These are phyloP conservation scores for Geranium brycei DNA, from an alignment of 345 rosid species.

Conservation along the genomic window DNA sequence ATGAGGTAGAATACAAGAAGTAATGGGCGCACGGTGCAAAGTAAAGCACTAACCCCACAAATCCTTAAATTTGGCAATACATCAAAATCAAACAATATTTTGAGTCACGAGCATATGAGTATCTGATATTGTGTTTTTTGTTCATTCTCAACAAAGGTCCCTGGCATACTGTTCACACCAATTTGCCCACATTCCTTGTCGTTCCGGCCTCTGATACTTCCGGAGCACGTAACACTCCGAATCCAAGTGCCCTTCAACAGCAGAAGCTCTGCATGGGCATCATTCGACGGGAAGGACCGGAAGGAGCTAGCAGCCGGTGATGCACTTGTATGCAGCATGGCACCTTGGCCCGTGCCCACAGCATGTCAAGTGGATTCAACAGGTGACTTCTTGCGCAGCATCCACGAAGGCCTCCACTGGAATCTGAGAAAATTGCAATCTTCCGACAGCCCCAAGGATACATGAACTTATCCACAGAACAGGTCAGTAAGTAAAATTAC, in stretches of 20 bases:
- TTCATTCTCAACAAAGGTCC: slow-evolving; percentile 41
- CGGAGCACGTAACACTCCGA: slow-evolving; percentile 81
- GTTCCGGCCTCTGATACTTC: slow-evolving; percentile 89
- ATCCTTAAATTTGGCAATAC: not conserved
- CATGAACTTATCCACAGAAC: slow-evolving; percentile 1
- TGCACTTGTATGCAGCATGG: slow-evolving; percentile 93
- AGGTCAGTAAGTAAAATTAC: not conserved
- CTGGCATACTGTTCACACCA: slow-evolving; percentile 91
- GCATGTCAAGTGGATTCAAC: slow-evolving; percentile 87
- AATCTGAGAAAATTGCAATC: slow-evolving; percentile 75
- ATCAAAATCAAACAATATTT: no score
- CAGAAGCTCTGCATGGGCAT: slow-evolving; percentile 86
- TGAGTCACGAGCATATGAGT: not conserved
- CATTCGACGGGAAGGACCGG: slow-evolving; percentile 93
- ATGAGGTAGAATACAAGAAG: no score
- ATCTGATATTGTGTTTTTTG: not conserved
- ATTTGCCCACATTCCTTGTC: slow-evolving; percentile 96
- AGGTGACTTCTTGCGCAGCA: slow-evolving; percentile 72
- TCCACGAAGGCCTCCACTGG: slow-evolving; percentile 97
- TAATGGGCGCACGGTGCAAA: no score
- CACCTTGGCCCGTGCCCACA: slow-evolving; percentile 95
- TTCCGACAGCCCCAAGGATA: slow-evolving; percentile 58
- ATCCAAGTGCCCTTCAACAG: slow-evolving; percentile 86
- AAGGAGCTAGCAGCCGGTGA: slow-evolving; percentile 73
- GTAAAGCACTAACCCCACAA: no score